A percentile compares a stretch with the other conserved stretches of the same genome.
Evolutionary conservation across 2,329 filamentous ascomycete species (phyloP).

Genomic region (Colletotrichum sp.): DNA sequence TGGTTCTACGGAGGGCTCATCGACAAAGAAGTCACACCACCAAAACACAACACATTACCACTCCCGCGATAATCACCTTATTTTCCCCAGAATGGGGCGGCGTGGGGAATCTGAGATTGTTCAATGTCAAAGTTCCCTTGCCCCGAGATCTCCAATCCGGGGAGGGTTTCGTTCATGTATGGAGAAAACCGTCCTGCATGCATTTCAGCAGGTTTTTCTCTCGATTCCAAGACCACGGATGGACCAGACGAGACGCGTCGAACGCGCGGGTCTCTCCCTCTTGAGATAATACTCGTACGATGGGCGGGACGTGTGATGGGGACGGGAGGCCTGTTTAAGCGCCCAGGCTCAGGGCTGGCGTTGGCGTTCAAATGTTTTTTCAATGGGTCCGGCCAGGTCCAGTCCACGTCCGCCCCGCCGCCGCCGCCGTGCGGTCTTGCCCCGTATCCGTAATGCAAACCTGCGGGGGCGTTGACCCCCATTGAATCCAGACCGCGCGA

Average conservation of each 20-base stretch:
- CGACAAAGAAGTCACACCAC: background rate
- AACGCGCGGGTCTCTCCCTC: background rate
- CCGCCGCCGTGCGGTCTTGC: background rate
- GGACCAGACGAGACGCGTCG: background rate
- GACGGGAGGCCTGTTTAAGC: background rate
- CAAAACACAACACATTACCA: background rate
- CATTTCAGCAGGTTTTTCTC: background rate
- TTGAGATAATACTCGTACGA: constrained; percentile 5
- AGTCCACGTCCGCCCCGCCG: background rate
- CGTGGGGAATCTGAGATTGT: background rate
- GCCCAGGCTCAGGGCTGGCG: background rate
- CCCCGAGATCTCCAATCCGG: background rate
- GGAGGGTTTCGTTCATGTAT: background rate
- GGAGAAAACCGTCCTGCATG: background rate
- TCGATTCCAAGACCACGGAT: background rate
- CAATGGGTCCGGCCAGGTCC: background rate
- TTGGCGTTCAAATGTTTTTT: background rate
- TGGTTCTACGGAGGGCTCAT: background rate
- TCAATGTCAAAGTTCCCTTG: background rate
- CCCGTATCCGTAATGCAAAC: background rate
- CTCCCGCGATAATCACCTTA: background rate
- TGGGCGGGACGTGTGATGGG: background rate
- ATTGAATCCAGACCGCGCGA: background rate
- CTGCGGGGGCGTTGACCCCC: background rate
- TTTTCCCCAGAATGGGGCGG: background rate